Evolutionary conservation across 768 basidiomycete species (phyloP).

Genomic region (Imleria badia): DNA sequence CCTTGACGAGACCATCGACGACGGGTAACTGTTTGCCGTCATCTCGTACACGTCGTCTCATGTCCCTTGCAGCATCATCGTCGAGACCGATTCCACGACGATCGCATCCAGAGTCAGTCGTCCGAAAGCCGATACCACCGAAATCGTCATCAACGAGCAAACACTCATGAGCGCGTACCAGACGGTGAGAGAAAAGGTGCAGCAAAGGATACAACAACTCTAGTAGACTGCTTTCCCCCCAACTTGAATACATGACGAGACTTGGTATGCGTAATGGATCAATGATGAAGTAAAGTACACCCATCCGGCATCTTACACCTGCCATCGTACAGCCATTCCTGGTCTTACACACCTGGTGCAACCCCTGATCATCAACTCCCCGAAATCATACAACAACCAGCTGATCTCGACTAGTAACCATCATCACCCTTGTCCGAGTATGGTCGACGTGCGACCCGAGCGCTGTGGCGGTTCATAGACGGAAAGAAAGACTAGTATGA

Average conservation of each 20-base stretch:
- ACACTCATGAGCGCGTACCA: slow-evolving; percentile 92
- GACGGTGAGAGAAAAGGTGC: slow-evolving; percentile 83
- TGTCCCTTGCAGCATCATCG: slow-evolving; percentile 69
- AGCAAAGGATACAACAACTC: slow-evolving; percentile 77
- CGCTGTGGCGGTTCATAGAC: slow-evolving; percentile 7
- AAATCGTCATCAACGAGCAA: slow-evolving; percentile 99
- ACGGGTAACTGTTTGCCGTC: slow-evolving; percentile 66
- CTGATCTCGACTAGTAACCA: neutral
- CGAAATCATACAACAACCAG: slow-evolving; percentile 18
- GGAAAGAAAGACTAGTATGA: slow-evolving; percentile 10
- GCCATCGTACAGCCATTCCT: slow-evolving; percentile 5
- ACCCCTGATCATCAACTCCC: neutral
- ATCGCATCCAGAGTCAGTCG: slow-evolving; percentile 93
- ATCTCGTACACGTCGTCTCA: slow-evolving; percentile 5
- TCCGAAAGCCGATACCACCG: slow-evolving; percentile 89
- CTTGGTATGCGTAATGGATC: neutral
- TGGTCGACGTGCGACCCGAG: neutral
- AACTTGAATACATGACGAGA: neutral
- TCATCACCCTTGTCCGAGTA: neutral
- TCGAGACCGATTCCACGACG: slow-evolving; percentile 95
- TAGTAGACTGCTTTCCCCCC: slow-evolving; percentile 36
- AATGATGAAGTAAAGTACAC: slow-evolving; percentile 6
- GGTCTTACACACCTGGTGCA: neutral
- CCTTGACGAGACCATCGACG: slow-evolving; percentile 96
- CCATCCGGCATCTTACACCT: slow-evolving; percentile 6